These are phyloP conservation scores for Collybia nuda DNA, from an alignment of 768 basidiomycete genomes.

Conservation along the genomic window DNA sequence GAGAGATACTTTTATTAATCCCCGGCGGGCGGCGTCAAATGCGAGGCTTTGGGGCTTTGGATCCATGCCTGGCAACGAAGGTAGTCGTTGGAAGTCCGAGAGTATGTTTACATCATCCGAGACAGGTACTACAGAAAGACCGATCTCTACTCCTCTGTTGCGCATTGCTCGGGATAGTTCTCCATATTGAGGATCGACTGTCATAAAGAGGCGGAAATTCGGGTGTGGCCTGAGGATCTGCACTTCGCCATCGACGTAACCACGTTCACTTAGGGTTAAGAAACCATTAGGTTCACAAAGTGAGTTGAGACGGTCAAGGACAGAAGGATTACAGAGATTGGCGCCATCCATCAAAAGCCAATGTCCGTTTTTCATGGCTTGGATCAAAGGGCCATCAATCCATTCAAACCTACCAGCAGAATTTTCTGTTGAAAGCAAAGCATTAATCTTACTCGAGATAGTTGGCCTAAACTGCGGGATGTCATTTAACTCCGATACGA, in stretches of 20 bases:
- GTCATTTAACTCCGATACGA: slow-evolving; percentile 11
- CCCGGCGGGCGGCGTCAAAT: slow-evolving; percentile 38
- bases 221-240: slow-evolving; percentile 81
- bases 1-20: slow-evolving; percentile 14
- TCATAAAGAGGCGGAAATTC: slow-evolving; percentile 92
- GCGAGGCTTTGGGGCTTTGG: slow-evolving; percentile 12
- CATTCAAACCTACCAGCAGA: slow-evolving; percentile 76
- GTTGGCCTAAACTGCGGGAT: slow-evolving; percentile 5
- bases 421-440: slow-evolving; percentile 20
- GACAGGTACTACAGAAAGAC: slow-evolving; percentile 36
- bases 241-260: slow-evolving; percentile 74
- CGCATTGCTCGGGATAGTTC: slow-evolving; percentile 98
- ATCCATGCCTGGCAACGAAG: slow-evolving; percentile 5
- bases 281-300: slow-evolving; percentile 87
- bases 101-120: slow-evolving; percentile 49
- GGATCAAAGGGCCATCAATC: slow-evolving; percentile 91
- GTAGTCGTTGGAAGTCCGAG: slow-evolving; percentile 47
- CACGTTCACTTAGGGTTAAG: slow-evolving; percentile 87
- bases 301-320: slow-evolving; percentile 94
- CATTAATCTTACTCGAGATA: slow-evolving; percentile 19
- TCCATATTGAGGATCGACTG: slow-evolving; percentile 85
- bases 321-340: slow-evolving; percentile 93
- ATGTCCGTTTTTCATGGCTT: slow-evolving; percentile 80
- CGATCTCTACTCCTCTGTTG: slow-evolving; percentile 91
- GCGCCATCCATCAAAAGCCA: slow-evolving; percentile 93